phyloP scores from a whole-genome alignment of 345 rosid genomes.

The Pistacia integerrima region DNA sequence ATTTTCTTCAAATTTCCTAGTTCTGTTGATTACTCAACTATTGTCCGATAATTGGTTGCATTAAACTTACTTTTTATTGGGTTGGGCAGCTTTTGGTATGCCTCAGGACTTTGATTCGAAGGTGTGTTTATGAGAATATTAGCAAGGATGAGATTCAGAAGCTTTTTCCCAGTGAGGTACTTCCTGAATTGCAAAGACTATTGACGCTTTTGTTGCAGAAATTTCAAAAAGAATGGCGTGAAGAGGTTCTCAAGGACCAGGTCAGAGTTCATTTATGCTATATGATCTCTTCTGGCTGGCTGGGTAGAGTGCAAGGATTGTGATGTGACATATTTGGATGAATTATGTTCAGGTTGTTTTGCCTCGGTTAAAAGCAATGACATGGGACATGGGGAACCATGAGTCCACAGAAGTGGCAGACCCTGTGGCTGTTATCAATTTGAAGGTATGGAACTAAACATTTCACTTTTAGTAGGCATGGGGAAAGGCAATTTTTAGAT shows the following conservation, averaged over 20 bases:
- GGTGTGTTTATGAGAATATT: constrained; percentile 48
- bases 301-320: neutral
- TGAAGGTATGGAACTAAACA: constrained; percentile 39
- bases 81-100: constrained; percentile 57
- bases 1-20: neutral
- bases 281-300: constrained; percentile 6
- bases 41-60: neutral
- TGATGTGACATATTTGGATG: neutral
- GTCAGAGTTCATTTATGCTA: constrained; percentile 23
- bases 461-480: neutral
- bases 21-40: neutral
- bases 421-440: constrained; percentile 50
- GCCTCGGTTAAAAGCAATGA: constrained; percentile 59
- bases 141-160: constrained; percentile 54
- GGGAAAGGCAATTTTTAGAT: neutral
- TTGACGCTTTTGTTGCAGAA: constrained; percentile 60
- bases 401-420: constrained; percentile 27
- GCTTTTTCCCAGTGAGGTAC: constrained; percentile 59
- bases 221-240: constrained; percentile 65
- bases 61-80: neutral
- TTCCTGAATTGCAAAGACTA: constrained; percentile 59
- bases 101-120: constrained; percentile 61
- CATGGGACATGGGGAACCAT: constrained; percentile 53
- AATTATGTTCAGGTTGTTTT: constrained; percentile 37
- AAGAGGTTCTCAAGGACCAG: constrained; percentile 53